Base-by-base conservation (phyloP, 768 basidiomycete genomes). In the Calocybe indica region DNA sequence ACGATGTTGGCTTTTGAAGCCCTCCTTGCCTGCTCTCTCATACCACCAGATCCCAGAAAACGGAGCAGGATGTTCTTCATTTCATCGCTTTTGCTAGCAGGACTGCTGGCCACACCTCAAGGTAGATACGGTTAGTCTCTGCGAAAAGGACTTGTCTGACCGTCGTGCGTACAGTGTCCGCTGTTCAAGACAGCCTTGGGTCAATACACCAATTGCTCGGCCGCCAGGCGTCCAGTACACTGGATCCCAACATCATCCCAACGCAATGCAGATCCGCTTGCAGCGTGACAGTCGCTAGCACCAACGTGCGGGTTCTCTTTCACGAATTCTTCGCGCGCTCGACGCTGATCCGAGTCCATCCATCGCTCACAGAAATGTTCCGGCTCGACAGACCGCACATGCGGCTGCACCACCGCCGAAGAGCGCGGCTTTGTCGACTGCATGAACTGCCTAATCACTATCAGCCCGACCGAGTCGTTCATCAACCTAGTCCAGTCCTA, bases 171-270 rank as follows among this genome's bases (percentile, higher is more conserved):
- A 1, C 22, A 22, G 22, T 22, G 22, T 22, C 22, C 22, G 22
- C 22, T 22, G 22, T 22, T 1, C 22, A 1, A 22, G 22, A 22
- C 22, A 22, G 22, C 22, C 22, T 22, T 4, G 22, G 22, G 4
- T 4, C 22, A 22, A 43, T 50, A 12, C 51, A 49, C 37, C 45
- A 50, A 33, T 46, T 55, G 13, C 32, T 52, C 7, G 11, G 40
- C 7, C 51, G 54, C 13, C 54, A 55, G 30, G 28, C 11, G 3
- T 11, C 14, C 36, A 4, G 46, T 10, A 28, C 6, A 7, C 37
- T 55, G 1, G 51, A 55, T 31, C 54, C 54, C 3, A 48, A 14
- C 29, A 34, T 37, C 0, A 52, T 55, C 10, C 51, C 54, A 1
- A 15, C 48, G 5, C 30, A 11, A 37, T 53, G 52, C 32, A 37